Evolutionary conservation across 441 rosid species (phyloP), one percentile per base, ranked within the genome.

Genomic region (Dalechampia spathulata): DNA sequence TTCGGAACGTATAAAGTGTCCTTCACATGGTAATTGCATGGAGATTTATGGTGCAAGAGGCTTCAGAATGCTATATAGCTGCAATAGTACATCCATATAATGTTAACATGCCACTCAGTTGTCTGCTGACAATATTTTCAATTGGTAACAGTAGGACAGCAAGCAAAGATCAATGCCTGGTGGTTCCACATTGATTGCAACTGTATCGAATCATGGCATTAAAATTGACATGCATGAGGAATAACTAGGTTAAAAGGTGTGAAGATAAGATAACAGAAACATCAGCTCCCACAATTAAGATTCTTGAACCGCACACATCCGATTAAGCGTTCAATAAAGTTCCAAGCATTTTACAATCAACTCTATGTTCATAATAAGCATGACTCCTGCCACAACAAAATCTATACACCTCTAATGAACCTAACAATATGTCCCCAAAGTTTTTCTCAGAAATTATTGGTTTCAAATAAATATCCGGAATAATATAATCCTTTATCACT

Each of bases 321-420:
- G 6, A 19, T 63, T 25, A 37, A 30, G 21, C 23, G 38, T 49
- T 48, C 42, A 39, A 23, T 67, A 44, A 59, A 19, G 60, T 60
- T 52, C 13, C 58, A 37, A 55, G 58, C 49, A 49, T 58, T 39
- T 26, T 48, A 52, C 61, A 44, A 53, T 32, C 0, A 11, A 17
- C 25, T 10, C 21, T 36, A 14, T 34, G 42, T 46, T 45, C 25
- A 30, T 30, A 30, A 25, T 45, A 7, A 36, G n/a, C 52, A 44
- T 30, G 32, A 36, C 21, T 16, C n/a, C 10, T 21, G 41, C 30
- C 17, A 27, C 15, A 30, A 53, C 6, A 23, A 62, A 52, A 15
- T 11, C 37, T 42, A 22, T 25, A 3, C 30, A 20, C 23, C 48
- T 48, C 22, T 13, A 12, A 6, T 47, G 21, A 46, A 36, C 22